Evolutionary conservation across 169 alveolate species (phyloP).

Genomic region (Cryptosporidium meleagridis): DNA sequence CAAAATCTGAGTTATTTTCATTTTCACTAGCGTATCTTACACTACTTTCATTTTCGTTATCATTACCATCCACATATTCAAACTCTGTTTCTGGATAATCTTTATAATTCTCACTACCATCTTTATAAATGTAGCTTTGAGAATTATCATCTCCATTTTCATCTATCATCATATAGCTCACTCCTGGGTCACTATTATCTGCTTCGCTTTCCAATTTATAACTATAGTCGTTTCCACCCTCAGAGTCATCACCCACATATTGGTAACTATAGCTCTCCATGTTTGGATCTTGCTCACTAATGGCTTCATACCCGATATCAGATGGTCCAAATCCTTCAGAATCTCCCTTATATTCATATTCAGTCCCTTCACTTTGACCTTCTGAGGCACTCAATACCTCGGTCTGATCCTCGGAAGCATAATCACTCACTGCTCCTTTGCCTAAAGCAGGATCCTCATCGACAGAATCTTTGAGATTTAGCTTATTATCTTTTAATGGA

Average conservation of each 20-base stretch:
- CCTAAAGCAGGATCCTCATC: not conserved
- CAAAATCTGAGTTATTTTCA: slow-evolving; percentile 6
- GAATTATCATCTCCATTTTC: not conserved
- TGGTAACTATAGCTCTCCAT: slow-evolving; percentile 28
- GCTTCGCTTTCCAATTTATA: not conserved
- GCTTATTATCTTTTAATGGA: not conserved
- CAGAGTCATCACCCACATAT: not conserved
- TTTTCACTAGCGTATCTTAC: slow-evolving; percentile 7
- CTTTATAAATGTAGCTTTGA: not conserved
- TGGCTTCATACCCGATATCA: slow-evolving; percentile 38
- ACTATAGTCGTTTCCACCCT: not conserved
- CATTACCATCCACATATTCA: not conserved
- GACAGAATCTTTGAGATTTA: not conserved
- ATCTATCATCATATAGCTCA: slow-evolving; percentile 38
- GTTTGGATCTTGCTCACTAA: slow-evolving; percentile 18
- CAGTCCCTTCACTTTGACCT: slow-evolving; percentile 20
- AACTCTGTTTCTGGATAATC: not conserved
- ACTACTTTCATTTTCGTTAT: not conserved
- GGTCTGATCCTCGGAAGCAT: slow-evolving; percentile 25
- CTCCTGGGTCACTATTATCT: slow-evolving; percentile 30
- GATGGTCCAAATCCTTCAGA: slow-evolving; percentile 71
- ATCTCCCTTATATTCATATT: slow-evolving; percentile 21
- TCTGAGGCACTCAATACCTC: slow-evolving; percentile 25
- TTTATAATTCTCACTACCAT: not conserved
- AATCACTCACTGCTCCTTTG: not conserved